These are phyloP conservation scores for Torulaspora gathmanii DNA, from an alignment of 805 yeast species.

Conservation along the genomic window DNA sequence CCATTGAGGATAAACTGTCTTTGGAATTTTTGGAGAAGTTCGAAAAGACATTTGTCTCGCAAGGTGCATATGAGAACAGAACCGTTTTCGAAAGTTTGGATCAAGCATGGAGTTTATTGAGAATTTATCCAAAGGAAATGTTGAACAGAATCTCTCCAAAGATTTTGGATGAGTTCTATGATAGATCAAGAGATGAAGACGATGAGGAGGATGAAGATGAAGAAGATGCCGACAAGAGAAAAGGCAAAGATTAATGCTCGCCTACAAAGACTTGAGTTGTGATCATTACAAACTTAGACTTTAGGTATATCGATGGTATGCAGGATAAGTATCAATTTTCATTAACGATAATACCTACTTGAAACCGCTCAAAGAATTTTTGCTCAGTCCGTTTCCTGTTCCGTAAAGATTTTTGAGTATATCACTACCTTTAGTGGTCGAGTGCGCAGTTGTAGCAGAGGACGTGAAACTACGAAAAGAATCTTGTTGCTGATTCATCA, in stretches of 20 bases:
- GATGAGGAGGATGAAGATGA: constrained; percentile 47
- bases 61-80: constrained; percentile 97
- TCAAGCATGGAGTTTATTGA: constrained; percentile 95
- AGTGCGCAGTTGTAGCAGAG: background rate
- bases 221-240: constrained; percentile 35
- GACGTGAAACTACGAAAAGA: constrained; percentile 8
- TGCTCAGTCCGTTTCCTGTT: constrained; percentile 5
- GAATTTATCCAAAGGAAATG: constrained; percentile 99
- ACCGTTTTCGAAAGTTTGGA: constrained; percentile 91
- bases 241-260: constrained; percentile 13
- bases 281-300: background rate
- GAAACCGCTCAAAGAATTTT: background rate
- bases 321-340: constrained; percentile 5
- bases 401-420: constrained; percentile 20
- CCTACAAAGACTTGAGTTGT: background rate
- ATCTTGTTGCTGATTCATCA: constrained; percentile 11
- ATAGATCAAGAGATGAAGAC: constrained; percentile 70
- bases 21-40: constrained; percentile 96
- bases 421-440: constrained; percentile 12
- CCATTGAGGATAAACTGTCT: constrained; percentile 95
- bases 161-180: constrained; percentile 92
- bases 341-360: constrained; percentile 3
- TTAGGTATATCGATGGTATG: constrained; percentile 2
- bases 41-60: constrained; percentile 90
- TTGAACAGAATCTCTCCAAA: constrained; percentile 98